Evolutionary conservation across 2,329 filamentous ascomycete species (phyloP), one percentile per base, ranked within the genome.

Genomic region (Achaetomium macrosporum): DNA sequence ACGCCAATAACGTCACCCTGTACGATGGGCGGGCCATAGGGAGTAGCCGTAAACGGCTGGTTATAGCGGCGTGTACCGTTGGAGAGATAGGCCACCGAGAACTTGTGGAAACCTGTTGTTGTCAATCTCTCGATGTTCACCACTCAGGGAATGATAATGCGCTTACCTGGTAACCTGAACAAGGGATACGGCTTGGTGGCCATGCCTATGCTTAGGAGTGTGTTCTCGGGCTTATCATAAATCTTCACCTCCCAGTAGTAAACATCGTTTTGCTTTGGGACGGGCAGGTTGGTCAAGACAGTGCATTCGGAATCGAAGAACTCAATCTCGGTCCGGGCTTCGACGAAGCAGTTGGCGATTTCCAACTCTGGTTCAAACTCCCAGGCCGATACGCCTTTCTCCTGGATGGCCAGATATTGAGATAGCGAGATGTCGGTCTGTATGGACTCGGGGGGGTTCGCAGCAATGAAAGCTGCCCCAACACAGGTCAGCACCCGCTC

Each of bases 221-320:
- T 95, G 54, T 75, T 83, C 58, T 97, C 93, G 4, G 93, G 90
- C 72, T 97, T 97, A 57, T 99, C 93, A 72, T 95, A 99, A 49
- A 99, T 87, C 76, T 99, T 99, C 51, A 91, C 88, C 70, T 99
- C 93, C 93, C 93, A 99, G 71, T 99, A 99, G 70, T 99, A 99
- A 11, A 97, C 92, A 66, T 99, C 93, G 66, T 99, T 99, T 67
- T 99, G 93, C 67, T 99, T 99, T 13, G 93, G 93, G 8, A 99
- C 90, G 0, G 93, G 93, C 39, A 99, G 72, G 65, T 99, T 99
- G 76, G 88, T 95, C 76, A 96, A 90, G 57, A 97, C 93, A 63
- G 91, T 95, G 74, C 92, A 97, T 68, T 95, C 93, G 2, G 90
- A 93, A 70, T 99, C 93, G 66, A 95, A 99, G 73, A 99, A 99